Base-by-base conservation (phyloP, 2,329 filamentous ascomycete genomes). In the Claviceps digitariae region DNA sequence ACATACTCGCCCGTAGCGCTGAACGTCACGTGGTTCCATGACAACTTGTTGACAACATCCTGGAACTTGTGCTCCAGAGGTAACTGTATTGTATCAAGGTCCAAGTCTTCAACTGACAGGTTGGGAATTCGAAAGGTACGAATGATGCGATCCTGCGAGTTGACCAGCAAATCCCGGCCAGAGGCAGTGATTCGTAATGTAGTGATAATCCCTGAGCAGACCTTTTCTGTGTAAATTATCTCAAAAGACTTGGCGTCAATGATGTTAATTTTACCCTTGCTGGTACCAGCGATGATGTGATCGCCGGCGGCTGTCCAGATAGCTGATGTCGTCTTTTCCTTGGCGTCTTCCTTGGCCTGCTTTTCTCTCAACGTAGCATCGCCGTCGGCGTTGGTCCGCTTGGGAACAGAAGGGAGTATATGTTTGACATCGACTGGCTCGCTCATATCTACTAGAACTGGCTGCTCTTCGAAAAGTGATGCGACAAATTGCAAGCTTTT, bases 11-110 rank as follows among this genome's bases (percentile, higher is more conserved):
- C 90, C 0, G 87, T 93, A 1, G 88, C 86, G 63, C 89, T 95
- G 67, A 98, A 97, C 0, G 90, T 90, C 55, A 95, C 90, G 64
- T 96, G 90, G 64, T 97, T 98, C 93, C 93, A 98, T 7, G 87
- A 90, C 13, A 97, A 73, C 46, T 87, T 83, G 65, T 98, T 97
- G 50, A 98, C 93, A 4, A 97, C 86, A 65, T 98, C 94, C 67
- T 97, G 90, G 62, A 97, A 98, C 65, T 96, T 97, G 72, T 98
- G 93, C 69, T 98, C 91, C 13, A 96, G 81, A 43, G 93, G 87
- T 43, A 98, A 75, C 62, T 91, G 85, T 62, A 98, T 85, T 29
- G 86, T 91, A 61, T 94, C 86, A 21, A 86, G 81, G 59, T 95
- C 87, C 45, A 95, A 77, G 61, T 86, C 79, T 15, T 78, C 72